phyloP scores from a whole-genome alignment of 2,329 filamentous ascomycete species.

The Aspergillus chevalieri region DNA sequence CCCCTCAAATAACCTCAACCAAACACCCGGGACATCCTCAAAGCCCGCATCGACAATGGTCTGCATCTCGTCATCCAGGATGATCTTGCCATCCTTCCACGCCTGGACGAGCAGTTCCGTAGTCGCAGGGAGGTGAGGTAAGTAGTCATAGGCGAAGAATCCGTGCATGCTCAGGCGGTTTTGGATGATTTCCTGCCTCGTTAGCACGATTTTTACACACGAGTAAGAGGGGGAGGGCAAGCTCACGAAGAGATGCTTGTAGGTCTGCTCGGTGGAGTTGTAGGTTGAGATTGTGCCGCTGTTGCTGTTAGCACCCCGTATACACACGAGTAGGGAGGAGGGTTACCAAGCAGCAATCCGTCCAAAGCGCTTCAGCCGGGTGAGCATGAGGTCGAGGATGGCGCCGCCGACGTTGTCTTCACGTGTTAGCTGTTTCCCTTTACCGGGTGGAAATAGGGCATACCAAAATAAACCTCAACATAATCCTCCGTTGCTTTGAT shows the following conservation, averaged over 20 bases:
- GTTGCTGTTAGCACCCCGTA: not conserved
- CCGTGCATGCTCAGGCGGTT: constrained; percentile 16
- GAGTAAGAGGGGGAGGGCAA: too few relatives aligned
- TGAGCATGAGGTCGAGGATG: constrained; percentile 38
- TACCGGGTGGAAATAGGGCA: not conserved
- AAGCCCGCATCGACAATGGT: constrained; percentile 43
- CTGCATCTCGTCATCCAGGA: constrained; percentile 41
- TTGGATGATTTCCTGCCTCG: constrained; percentile 8
- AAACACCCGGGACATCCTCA: constrained; percentile 46
- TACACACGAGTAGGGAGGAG: not conserved
- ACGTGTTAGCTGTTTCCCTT: not conserved
- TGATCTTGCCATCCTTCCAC: constrained; percentile 42
- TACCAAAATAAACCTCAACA: constrained; percentile 46
- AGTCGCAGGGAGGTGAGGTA: constrained; percentile 16
- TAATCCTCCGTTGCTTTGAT: constrained; percentile 43
- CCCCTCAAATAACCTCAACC: constrained; percentile 44
- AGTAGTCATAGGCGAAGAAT: constrained; percentile 16
- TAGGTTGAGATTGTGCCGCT: constrained; percentile 20
- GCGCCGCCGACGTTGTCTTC: constrained; percentile 44
- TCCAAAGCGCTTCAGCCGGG: constrained; percentile 6
- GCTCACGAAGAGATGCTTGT: too few relatives aligned
- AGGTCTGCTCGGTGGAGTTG: constrained; percentile 3
- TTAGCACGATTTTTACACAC: not conserved
- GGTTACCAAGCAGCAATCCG: constrained; percentile 14
- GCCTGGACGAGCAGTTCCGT: constrained; percentile 21